A percentile compares a stretch with the other conserved stretches of the same genome.
phyloP scores from a whole-genome alignment of 805 yeast genomes.

The Lachancea sp. region DNA sequence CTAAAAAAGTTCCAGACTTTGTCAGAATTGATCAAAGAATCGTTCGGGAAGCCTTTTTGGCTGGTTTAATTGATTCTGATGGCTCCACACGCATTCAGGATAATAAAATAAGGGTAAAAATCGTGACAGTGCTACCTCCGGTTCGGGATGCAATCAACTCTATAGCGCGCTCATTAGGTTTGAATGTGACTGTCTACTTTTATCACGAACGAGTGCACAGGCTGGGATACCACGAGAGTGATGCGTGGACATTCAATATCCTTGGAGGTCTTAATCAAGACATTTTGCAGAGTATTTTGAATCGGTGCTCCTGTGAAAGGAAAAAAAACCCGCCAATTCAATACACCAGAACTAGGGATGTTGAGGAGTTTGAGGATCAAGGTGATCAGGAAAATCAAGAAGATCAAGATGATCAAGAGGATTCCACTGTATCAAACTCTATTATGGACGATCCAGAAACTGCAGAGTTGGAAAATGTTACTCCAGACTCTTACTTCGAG shows the following conservation, averaged over 20 bases:
- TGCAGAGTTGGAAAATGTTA: neutral
- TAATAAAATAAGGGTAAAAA: neutral
- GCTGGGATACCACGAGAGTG: conserved; percentile 5
- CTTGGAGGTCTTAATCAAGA: conserved; percentile 7
- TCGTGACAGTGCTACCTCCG: conserved; percentile 4
- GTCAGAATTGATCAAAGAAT: conserved; percentile 3
- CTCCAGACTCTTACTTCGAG: neutral
- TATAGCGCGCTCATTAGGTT: conserved; percentile 8
- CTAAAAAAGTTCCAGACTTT: conserved; percentile 5
- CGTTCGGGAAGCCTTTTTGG: conserved; percentile 10
- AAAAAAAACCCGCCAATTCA: conserved; percentile 7
- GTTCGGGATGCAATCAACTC: conserved; percentile 6
- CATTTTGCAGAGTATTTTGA: conserved; percentile 7
- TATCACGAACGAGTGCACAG: neutral
- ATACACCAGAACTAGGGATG: neutral
- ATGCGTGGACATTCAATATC: conserved; percentile 9
- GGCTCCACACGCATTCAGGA: conserved; percentile 6
- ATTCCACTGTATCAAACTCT: neutral
- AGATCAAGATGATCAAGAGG: neutral
- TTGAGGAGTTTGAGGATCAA: neutral
- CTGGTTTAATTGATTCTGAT: conserved; percentile 11
- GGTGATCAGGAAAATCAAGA: neutral
- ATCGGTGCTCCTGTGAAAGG: conserved; percentile 10
- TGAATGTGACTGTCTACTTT: conserved; percentile 7
- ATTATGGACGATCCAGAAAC: neutral